Evolutionary conservation across 2,329 filamentous ascomycete species (phyloP).

Genomic region (Teratosphaeriaceae sp.): DNA sequence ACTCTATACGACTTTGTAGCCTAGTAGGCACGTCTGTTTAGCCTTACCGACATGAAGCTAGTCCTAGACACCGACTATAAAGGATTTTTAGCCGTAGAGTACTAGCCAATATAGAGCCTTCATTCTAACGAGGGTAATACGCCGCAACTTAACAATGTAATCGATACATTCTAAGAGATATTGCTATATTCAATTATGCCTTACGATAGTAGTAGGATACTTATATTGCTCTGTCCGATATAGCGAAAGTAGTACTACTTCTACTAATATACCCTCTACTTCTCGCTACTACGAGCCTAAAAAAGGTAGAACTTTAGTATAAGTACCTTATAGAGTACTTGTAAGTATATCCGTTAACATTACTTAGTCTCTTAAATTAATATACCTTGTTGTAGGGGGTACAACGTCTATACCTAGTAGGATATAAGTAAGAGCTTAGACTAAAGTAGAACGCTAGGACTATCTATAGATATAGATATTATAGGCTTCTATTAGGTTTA

Average conservation of each 20-base stretch:
- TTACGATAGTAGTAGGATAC: neutral
- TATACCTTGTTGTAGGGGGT: too few relatives aligned
- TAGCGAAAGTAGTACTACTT: neutral
- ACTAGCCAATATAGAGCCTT: neutral
- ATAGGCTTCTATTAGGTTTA: too few relatives aligned
- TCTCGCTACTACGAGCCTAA: neutral
- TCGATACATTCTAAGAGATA: too few relatives aligned
- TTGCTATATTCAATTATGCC: neutral
- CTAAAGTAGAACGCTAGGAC: neutral
- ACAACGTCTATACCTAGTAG: too few relatives aligned
- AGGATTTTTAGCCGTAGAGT: neutral
- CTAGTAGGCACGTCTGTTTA: too few relatives aligned
- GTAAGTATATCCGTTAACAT: neutral
- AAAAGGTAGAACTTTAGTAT: neutral
- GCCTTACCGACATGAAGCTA: too few relatives aligned
- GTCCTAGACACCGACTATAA: too few relatives aligned
- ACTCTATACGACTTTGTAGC: too few relatives aligned
- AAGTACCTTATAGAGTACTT: neutral
- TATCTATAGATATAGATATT: too few relatives aligned
- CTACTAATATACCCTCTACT: neutral
- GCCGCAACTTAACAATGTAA: neutral
- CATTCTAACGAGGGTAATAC: neutral
- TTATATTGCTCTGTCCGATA: neutral
- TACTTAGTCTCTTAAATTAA: too few relatives aligned
- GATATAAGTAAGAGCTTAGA: neutral